These are phyloP conservation scores for Sphaerulina vaccinii DNA, from an alignment of 2,329 filamentous ascomycete species.

Conservation along the genomic window DNA sequence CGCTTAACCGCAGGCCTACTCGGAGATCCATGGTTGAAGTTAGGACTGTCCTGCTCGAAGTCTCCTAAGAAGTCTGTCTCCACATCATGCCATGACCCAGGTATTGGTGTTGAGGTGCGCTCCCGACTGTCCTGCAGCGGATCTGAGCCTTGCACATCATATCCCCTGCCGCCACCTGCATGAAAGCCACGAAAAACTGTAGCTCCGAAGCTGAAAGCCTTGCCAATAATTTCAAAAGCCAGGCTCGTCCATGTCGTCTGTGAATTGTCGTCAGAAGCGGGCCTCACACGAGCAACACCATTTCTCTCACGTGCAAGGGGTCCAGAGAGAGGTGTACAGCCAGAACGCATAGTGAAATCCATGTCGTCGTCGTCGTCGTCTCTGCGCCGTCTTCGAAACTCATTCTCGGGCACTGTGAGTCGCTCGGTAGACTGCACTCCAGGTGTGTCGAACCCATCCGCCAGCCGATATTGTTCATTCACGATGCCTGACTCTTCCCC, in stretches of 20 bases:
- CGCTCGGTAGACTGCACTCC: slow-evolving; percentile 40
- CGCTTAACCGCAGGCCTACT: slow-evolving; percentile 43
- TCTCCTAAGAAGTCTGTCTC: slow-evolving; percentile 48
- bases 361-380: slow-evolving; percentile 25
- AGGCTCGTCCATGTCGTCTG: slow-evolving; percentile 53
- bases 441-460: slow-evolving; percentile 52
- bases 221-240: slow-evolving; percentile 66
- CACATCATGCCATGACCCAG: slow-evolving; percentile 55
- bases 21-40: slow-evolving; percentile 34
- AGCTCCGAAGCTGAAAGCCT: slow-evolving; percentile 80
- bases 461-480: slow-evolving; percentile 53
- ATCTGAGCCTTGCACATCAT: slow-evolving; percentile 49
- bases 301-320: slow-evolving; percentile 40
- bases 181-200: slow-evolving; percentile 78
- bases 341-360: slow-evolving; percentile 12
- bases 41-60: slow-evolving; percentile 45
- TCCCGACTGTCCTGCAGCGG: slow-evolving; percentile 28
- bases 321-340: slow-evolving; percentile 24
- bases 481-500: slow-evolving; percentile 47
- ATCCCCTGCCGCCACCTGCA: slow-evolving; percentile 76
- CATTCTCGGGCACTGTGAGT: slow-evolving; percentile 23
- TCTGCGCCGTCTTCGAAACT: slow-evolving; percentile 25
- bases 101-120: slow-evolving; percentile 47
- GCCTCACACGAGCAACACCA: slow-evolving; percentile 30
- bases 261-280: slow-evolving; percentile 18